Evolutionary conservation across 148 eudicot species (phyloP), one percentile per base, ranked within the genome.

Genomic region (Nepenthes gracilis): DNA sequence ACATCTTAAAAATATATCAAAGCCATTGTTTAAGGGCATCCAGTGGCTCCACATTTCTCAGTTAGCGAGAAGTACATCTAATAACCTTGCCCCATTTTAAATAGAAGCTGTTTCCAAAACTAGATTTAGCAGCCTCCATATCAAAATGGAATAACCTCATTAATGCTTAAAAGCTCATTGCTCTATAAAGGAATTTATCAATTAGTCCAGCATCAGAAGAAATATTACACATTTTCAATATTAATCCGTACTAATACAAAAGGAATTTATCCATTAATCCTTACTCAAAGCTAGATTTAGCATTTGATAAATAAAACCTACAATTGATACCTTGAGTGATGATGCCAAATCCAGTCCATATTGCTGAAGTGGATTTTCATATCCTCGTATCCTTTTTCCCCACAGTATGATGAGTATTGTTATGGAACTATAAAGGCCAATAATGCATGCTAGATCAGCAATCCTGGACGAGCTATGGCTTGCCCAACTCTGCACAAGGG

Each of bases 321-420:
- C 47, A 59, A 36, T 12, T 63, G 7, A 59, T 74, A 93, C 99
- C 95, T 86, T 75, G 23, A 57, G 63, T 50, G 80, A 53, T 15
- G 99, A 89, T 58, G 68, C 65, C 63, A 83, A 61, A 75, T 93
- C 89, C 70, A 93, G 75, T 13, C 99, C 99, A 77, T 93, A 93
- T 60, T 86, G 85, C 77, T 72, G 60, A 56, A 86, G 68, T 68
- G 99, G 95, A 67, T 79, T 56, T 49, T 93, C 84, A 78, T 86
- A 83, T n/a, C 86, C 90, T 63, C 97, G 78, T 64, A 93, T 70
- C 69, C 87, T 74, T 84, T 79, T 93, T 36, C 99, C 99, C 99
- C 99, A 93, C 53, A 79, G 69, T 64, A 78, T 74, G 68, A 86
- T 75, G 63, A 93, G 83, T 48, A 78, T 72, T 74, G 80, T 72